phyloP scores from a whole-genome alignment of 1,139 yeast genomes.

The Hyphopichia buzzinii region DNA sequence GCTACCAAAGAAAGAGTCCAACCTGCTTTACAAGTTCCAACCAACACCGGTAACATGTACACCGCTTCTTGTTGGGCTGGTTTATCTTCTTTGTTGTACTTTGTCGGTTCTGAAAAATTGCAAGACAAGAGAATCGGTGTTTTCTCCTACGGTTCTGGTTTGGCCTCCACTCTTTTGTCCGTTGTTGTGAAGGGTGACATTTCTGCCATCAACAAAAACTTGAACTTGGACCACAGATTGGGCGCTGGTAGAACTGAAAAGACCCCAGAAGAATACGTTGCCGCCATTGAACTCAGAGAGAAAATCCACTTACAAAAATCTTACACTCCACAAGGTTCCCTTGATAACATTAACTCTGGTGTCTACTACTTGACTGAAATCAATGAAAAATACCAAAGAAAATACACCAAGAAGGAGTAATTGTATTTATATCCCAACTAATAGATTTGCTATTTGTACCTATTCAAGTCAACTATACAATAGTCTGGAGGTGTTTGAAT shows the following conservation, averaged over 20 bases:
- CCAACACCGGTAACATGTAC: constrained; percentile 98
- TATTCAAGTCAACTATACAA: too few relatives aligned
- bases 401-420: constrained; percentile 62
- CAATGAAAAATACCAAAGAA: constrained; percentile 88
- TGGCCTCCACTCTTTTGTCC: constrained; percentile 88
- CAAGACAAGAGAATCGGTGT: constrained; percentile 85
- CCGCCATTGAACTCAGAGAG: constrained; percentile 83
- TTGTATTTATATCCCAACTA: neutral
- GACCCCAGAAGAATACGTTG: constrained; percentile 80
- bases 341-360: constrained; percentile 69
- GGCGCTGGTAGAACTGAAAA: constrained; percentile 59
- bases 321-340: constrained; percentile 75
- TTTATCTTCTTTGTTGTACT: constrained; percentile 75
- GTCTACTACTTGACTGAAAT: constrained; percentile 81
- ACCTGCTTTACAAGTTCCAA: constrained; percentile 84
- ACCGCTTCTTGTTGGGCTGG: constrained; percentile 93
- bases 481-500: neutral
- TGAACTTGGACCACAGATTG: constrained; percentile 70
- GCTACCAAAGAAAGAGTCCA: constrained; percentile 66
- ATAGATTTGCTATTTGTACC: neutral
- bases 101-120: constrained; percentile 69
- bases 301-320: constrained; percentile 78
- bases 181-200: constrained; percentile 81
- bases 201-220: constrained; percentile 58
- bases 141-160: constrained; percentile 97